These are phyloP conservation scores for Calonectria naviculata DNA, from an alignment of 2,329 filamentous ascomycete genomes.

Conservation along the genomic window DNA sequence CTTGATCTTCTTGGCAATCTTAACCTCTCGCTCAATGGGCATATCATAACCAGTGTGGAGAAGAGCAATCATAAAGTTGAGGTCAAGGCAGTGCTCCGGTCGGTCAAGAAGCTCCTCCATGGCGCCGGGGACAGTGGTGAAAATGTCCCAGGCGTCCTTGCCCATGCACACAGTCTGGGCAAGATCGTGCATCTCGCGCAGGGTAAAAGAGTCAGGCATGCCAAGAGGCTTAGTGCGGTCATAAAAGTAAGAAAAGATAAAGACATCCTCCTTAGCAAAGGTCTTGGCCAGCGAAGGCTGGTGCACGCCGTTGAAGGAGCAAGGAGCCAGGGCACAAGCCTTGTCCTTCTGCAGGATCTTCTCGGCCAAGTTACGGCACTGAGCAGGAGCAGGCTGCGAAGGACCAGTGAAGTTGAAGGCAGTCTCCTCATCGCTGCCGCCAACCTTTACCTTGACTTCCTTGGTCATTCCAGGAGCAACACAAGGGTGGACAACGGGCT, in stretches of 20 bases:
- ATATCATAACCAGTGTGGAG: conserved; percentile 98
- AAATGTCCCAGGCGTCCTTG: conserved; percentile 81
- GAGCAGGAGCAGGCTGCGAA: conserved; percentile 77
- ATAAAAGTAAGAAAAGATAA: conserved; percentile 98
- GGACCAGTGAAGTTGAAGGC: conserved; percentile 91
- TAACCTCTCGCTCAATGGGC: conserved; percentile 95
- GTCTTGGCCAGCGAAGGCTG: conserved; percentile 94
- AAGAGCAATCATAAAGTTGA: conserved; percentile 96
- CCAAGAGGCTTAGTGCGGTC: conserved; percentile 93
- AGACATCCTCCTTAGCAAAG: conserved; percentile 90
- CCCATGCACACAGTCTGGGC: conserved; percentile 87
- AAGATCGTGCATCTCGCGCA: conserved; percentile 89
- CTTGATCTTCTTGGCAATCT: conserved; percentile 99
- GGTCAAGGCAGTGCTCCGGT: conserved; percentile 92
- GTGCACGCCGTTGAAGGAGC: conserved; percentile 97
- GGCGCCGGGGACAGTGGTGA: conserved; percentile 80
- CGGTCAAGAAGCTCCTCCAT: conserved; percentile 82
- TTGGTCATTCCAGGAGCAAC: conserved; percentile 83
- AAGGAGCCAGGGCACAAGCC: conserved; percentile 85
- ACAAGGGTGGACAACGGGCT: conserved; percentile 85
- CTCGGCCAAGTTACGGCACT: conserved; percentile 92
- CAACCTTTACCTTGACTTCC: conserved; percentile 78
- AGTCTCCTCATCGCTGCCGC: conserved; percentile 66
- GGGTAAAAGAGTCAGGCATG: conserved; percentile 97
- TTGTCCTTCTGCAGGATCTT: conserved; percentile 90